A percentile compares a stretch with the other conserved stretches of the same genome.
phyloP scores from a whole-genome alignment of 2,329 filamentous ascomycete genomes.

The Sarocladium oryzae region DNA sequence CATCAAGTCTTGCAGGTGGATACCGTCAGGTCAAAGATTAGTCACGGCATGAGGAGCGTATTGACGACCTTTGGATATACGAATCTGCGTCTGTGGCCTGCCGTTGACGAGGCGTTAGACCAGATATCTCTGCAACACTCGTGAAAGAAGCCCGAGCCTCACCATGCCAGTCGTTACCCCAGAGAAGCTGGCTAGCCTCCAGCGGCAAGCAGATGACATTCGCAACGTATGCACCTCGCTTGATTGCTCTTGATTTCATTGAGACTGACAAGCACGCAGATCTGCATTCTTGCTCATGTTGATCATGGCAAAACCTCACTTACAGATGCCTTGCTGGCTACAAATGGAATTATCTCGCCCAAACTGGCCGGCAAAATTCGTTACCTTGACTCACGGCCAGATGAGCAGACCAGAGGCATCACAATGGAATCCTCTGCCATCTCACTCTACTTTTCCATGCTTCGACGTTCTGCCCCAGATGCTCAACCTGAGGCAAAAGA shows the following conservation, averaged over 20 bases:
- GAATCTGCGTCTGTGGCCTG: background rate
- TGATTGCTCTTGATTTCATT: background rate
- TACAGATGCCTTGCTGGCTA: slow-evolving; percentile 91
- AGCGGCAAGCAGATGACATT: slow-evolving; percentile 80
- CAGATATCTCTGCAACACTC: background rate
- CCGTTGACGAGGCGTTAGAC: background rate
- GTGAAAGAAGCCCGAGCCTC: slow-evolving; percentile 14
- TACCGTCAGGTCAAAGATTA: slow-evolving; percentile 6
- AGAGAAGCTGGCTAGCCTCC: slow-evolving; percentile 84
- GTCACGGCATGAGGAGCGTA: slow-evolving; percentile 9
- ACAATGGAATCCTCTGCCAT: slow-evolving; percentile 99
- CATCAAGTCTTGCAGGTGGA: slow-evolving; percentile 3
- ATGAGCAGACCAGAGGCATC: slow-evolving; percentile 92
- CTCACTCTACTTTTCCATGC: slow-evolving; percentile 89
- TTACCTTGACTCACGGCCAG: slow-evolving; percentile 91
- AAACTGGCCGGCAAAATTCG: slow-evolving; percentile 97
- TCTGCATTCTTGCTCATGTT: slow-evolving; percentile 93
- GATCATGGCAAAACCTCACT: slow-evolving; percentile 98
- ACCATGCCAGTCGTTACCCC: slow-evolving; percentile 87
- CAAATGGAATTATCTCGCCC: slow-evolving; percentile 98
- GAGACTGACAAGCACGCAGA: slow-evolving; percentile 41
- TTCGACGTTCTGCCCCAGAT: slow-evolving; percentile 65
- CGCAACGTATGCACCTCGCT: slow-evolving; percentile 64
- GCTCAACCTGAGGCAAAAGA: slow-evolving; percentile 69
- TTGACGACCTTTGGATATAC: slow-evolving; percentile 5